Conservation (phyloP, 2,329 filamentous ascomycete species). For the Fusarium kyushuense region DNA sequence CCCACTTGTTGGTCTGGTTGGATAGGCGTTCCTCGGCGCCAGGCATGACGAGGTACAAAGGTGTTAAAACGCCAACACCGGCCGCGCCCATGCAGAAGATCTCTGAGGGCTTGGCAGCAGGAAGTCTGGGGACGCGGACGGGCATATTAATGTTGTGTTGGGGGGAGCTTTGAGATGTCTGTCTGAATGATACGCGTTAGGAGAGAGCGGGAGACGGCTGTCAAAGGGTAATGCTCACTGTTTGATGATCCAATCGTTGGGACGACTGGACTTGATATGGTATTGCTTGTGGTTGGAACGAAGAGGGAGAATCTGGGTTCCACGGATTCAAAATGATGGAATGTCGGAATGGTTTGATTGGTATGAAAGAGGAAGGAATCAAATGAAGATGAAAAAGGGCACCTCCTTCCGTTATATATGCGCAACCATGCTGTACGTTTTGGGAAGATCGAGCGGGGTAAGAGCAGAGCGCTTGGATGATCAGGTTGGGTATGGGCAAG, state of each 20-base stretch:
- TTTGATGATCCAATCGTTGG: conserved; percentile 3
- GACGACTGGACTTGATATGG: not conserved
- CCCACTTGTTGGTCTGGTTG: conserved; percentile 68
- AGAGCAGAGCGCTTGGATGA: conserved; percentile 39
- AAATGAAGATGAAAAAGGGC: conserved; percentile 12
- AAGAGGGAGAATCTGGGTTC: not conserved
- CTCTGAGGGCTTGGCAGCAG: conserved; percentile 62
- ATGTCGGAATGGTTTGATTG: conserved; percentile 10
- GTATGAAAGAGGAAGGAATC: conserved; percentile 7
- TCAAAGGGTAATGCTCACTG: conserved; percentile 18
- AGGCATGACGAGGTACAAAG: conserved; percentile 69
- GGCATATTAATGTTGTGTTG: conserved; percentile 60
- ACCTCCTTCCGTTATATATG: conserved; percentile 33
- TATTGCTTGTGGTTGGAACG: not conserved
- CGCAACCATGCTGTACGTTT: conserved; percentile 27
- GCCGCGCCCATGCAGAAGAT: conserved; percentile 66
- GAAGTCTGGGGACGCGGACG: conserved; percentile 60
- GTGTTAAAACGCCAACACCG: conserved; percentile 65
- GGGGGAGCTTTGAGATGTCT: not conserved
- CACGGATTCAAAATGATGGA: not conserved
- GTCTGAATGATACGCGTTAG: conserved; percentile 14
- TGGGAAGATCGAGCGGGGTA: conserved; percentile 44
- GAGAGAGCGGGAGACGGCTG: not conserved
- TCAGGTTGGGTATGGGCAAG: conserved; percentile 12
- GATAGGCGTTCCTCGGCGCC: conserved; percentile 67